Evolutionary conservation across 148 eudicot species (phyloP), one percentile per base, ranked within the genome.

Genomic region (Oxyria digyna): DNA sequence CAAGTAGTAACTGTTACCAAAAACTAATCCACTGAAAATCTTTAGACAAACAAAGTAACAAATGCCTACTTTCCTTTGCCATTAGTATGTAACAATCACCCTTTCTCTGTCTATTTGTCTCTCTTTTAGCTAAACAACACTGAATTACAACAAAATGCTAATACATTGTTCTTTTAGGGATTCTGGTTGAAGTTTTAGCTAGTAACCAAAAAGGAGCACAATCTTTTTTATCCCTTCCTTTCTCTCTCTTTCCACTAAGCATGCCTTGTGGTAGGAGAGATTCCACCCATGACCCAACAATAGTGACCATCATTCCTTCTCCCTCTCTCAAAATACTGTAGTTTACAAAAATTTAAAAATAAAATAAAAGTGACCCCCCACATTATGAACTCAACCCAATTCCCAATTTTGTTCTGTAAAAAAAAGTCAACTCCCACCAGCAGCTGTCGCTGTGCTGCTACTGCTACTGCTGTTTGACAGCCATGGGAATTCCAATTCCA

Each of bases 381-480:
- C 37, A 59, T 59, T 59, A 59, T 59, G 20, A 59, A 59, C 18
- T 59, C 31, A 59, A 59, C 65, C 65, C 65, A 59, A 59, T 59
- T 59, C 65, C 65, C 65, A 59, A 59, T 59, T 59, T 59, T 59
- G 65, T 59, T 59, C 65, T 59, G 37, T 29, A 6, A 66, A 38
- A 63, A 69, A 70, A 62, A 42, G 74, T 62, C 85, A 85, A 68
- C 79, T 71, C 6, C 81, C 80, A 38, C 80, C 76, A 26, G 79
- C 87, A 33, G 85, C 83, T 17, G 79, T 74, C 55, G 84, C 69
- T 12, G 80, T 77, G 2, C 71, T 77, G 73, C 41, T 71, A 59
- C 65, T 59, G 71, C 71, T 41, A 41, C 32, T 27, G 46, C 54
- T 78, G 50, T 59, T 74, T 5, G 69, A 59, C 33, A 70, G 20